phyloP scores from a whole-genome alignment of 2,329 filamentous ascomycete genomes.

The Penicillium sp. region DNA sequence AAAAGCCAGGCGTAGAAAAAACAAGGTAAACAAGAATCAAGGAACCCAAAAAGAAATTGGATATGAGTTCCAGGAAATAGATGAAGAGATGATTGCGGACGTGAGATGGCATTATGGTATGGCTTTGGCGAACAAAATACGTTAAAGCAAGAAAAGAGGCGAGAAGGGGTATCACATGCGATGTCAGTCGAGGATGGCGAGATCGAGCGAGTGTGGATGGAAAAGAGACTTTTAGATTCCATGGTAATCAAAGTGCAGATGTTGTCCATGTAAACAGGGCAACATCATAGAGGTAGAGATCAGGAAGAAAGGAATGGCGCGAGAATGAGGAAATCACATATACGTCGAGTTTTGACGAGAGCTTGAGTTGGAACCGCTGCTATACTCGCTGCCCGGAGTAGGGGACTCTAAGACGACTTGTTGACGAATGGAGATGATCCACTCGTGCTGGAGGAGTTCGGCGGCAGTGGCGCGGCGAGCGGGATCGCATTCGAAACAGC shows the following conservation, averaged over 20 bases:
- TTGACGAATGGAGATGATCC: conserved; percentile 60
- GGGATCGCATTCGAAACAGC: conserved; percentile 84
- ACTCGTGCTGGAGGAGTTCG: conserved; percentile 90
- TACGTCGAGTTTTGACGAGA: conserved; percentile 32
- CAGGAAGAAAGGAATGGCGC: background rate
- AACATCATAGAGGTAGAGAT: background rate
- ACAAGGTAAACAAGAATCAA: background rate
- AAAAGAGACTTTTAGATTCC: conserved; percentile 2
- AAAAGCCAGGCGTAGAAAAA: background rate
- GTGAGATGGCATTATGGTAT: background rate
- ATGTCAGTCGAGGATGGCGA: conserved; percentile 19
- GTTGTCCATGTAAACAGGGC: background rate
- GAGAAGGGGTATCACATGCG: conserved; percentile 35
- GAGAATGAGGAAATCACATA: conserved; percentile 13
- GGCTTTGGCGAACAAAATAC: background rate
- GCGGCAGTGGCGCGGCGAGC: conserved; percentile 74
- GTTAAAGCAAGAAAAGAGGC: conserved; percentile 5
- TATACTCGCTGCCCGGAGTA: conserved; percentile 37
- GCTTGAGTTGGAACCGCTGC: conserved; percentile 25
- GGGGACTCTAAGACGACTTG: conserved; percentile 47
- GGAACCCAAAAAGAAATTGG: background rate
- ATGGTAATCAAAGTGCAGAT: background rate
- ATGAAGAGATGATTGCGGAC: background rate
- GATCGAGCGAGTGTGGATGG: conserved; percentile 19
- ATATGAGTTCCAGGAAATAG: background rate